phyloP scores from a whole-genome alignment of 768 basidiomycete genomes.

The Boletus sp. region DNA sequence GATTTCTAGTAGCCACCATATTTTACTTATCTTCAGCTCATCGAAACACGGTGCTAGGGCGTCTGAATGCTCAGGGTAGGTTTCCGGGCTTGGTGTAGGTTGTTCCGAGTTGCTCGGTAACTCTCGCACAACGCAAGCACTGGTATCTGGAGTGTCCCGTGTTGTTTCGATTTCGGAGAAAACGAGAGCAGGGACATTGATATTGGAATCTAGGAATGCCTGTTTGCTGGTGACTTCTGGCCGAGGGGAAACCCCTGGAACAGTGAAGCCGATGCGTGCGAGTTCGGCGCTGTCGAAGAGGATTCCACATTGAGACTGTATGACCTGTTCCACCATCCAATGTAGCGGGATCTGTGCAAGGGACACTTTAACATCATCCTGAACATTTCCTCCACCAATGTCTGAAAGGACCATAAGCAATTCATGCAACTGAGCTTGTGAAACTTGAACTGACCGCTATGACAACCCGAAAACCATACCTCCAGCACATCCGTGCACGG shows the following conservation, averaged over 20 bases:
- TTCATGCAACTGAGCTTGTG: neutral
- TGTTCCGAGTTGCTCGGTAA: neutral
- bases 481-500: slow-evolving; percentile 55
- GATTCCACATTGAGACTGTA: slow-evolving; percentile 55
- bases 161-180: neutral
- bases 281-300: slow-evolving; percentile 53
- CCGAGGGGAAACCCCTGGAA: slow-evolving; percentile 1
- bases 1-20: slow-evolving; percentile 77
- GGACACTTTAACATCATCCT: slow-evolving; percentile 37
- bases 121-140: neutral
- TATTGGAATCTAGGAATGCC: neutral
- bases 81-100: neutral
- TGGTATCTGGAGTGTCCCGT: neutral
- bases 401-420: slow-evolving; percentile 38
- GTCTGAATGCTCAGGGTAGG: slow-evolving; percentile 16
- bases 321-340: slow-evolving; percentile 77
- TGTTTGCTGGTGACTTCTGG: neutral
- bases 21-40: slow-evolving; percentile 36
- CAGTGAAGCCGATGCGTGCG: slow-evolving; percentile 37
- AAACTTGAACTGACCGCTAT: slow-evolving; percentile 48
- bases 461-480: slow-evolving; percentile 79
- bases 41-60: slow-evolving; percentile 56
- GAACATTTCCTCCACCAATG: slow-evolving; percentile 62
- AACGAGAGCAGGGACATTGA: neutral
- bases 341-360: slow-evolving; percentile 62